A percentile compares a stretch with the other conserved stretches of the same genome.
Evolutionary conservation across 169 alveolate species (phyloP).

Genomic region (Neospora caninum): DNA sequence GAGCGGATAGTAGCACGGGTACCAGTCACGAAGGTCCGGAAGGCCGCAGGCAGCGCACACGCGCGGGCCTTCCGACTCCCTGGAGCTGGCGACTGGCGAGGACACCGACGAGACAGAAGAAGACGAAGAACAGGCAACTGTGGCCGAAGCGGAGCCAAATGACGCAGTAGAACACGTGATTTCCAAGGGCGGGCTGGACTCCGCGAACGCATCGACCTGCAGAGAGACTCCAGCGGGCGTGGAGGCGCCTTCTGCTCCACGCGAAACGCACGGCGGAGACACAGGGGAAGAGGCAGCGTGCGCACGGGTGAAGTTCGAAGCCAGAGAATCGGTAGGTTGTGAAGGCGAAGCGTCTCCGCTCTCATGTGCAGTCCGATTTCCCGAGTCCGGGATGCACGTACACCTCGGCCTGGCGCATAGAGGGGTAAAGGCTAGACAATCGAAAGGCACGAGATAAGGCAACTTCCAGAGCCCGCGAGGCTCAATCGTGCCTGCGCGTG

Average conservation of each 20-base stretch:
- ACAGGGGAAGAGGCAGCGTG: background rate
- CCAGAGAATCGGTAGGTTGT: background rate
- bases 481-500: background rate
- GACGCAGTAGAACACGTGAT: background rate
- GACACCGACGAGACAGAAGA: background rate
- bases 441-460: constrained; percentile 13
- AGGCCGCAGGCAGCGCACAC: constrained; percentile 4
- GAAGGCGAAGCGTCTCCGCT: background rate
- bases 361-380: background rate
- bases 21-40: constrained; percentile 34
- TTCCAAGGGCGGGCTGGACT: too few species aligned
- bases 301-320: background rate
- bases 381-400: background rate
- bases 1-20: constrained; percentile 25
- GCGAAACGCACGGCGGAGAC: background rate
- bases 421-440: constrained; percentile 7
- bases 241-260: too few species aligned
- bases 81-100: too few species aligned
- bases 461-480: background rate
- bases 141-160: background rate
- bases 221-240: too few species aligned
- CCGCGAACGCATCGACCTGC: too few species aligned
- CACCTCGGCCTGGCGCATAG: background rate
- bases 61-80: background rate
- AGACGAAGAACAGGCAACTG: background rate